Conservation (phyloP, 768 basidiomycete genomes). For the Russula foetens region DNA sequence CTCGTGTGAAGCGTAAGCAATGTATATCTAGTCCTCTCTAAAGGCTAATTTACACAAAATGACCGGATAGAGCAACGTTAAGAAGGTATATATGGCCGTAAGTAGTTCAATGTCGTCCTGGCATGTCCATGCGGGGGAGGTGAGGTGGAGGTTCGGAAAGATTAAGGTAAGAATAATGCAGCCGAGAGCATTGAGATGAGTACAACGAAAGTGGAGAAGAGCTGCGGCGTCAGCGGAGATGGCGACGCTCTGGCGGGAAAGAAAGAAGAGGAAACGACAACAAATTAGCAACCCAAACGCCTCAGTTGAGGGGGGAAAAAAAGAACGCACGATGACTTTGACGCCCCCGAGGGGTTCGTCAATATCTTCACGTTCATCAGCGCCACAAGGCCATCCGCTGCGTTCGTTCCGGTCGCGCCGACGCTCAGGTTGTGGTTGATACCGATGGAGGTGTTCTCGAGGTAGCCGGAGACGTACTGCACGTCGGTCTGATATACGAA, state of each 20-base stretch:
- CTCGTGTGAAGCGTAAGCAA: neutral
- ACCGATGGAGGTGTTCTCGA: conserved; percentile 58
- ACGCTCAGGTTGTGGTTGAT: conserved; percentile 64
- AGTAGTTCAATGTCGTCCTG: neutral
- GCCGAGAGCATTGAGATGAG: neutral
- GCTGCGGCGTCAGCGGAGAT: neutral
- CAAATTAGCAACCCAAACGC: neutral
- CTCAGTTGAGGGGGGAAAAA: neutral
- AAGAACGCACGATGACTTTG: conserved; percentile 20
- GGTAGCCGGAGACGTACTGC: conserved; percentile 57
- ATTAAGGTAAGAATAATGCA: conserved; percentile 2
- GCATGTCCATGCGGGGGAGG: neutral
- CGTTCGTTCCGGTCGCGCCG: conserved; percentile 39
- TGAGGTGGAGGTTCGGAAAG: neutral
- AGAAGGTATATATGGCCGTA: neutral
- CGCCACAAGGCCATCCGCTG: conserved; percentile 79
- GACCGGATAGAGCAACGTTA: neutral
- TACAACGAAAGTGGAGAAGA: neutral
- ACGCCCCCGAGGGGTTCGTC: conserved; percentile 24
- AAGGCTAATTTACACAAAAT: conserved; percentile 5
- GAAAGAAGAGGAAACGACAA: neutral
- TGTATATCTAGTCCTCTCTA: neutral
- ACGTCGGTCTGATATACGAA: conserved; percentile 71
- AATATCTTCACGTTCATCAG: conserved; percentile 67
- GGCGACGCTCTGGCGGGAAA: neutral